phyloP scores from a whole-genome alignment of 2,329 filamentous ascomycete genomes.

The Pseudogymnoascus destructans region DNA sequence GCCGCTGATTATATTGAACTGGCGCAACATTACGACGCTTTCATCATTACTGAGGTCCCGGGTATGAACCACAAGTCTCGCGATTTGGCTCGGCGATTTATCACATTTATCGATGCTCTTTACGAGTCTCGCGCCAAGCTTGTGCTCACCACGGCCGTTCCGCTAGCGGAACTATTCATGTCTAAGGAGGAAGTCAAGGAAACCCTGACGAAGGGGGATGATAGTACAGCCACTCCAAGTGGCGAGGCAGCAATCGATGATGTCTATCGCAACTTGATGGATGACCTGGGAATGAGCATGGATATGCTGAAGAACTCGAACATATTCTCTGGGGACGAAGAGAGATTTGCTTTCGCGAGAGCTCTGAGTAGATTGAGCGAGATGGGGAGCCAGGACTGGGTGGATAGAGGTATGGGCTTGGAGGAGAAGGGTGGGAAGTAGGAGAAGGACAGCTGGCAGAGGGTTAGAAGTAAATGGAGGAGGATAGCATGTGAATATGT shows the following conservation, averaged over 20 bases:
- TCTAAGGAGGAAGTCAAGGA: slow-evolving; percentile 56
- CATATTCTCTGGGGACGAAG: slow-evolving; percentile 89
- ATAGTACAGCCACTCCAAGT: slow-evolving; percentile 26
- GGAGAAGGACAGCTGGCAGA: slow-evolving; percentile 35
- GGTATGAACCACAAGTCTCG: slow-evolving; percentile 79
- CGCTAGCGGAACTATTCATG: slow-evolving; percentile 75
- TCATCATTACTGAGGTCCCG: slow-evolving; percentile 82
- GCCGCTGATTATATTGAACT: slow-evolving; percentile 94
- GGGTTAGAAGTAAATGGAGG: slow-evolving; percentile 36
- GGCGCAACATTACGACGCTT: slow-evolving; percentile 78
- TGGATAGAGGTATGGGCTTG: slow-evolving; percentile 57
- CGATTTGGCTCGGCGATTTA: slow-evolving; percentile 83
- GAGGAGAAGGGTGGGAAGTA: slow-evolving; percentile 31
- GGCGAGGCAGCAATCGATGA: slow-evolving; percentile 41
- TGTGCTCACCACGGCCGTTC: slow-evolving; percentile 79
- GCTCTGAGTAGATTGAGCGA: slow-evolving; percentile 74
- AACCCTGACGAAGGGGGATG: slow-evolving; percentile 39
- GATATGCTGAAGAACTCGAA: slow-evolving; percentile 70
- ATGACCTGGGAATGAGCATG: slow-evolving; percentile 77
- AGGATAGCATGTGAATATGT: slow-evolving; percentile 29
- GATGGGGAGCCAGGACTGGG: slow-evolving; percentile 93
- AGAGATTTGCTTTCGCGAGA: slow-evolving; percentile 88
- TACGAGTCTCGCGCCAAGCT: slow-evolving; percentile 92
- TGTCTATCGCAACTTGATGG: slow-evolving; percentile 68
- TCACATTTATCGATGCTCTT: slow-evolving; percentile 93